Conservation (phyloP, 257 asterid genomes). For the Gardenia jasminoides region DNA sequence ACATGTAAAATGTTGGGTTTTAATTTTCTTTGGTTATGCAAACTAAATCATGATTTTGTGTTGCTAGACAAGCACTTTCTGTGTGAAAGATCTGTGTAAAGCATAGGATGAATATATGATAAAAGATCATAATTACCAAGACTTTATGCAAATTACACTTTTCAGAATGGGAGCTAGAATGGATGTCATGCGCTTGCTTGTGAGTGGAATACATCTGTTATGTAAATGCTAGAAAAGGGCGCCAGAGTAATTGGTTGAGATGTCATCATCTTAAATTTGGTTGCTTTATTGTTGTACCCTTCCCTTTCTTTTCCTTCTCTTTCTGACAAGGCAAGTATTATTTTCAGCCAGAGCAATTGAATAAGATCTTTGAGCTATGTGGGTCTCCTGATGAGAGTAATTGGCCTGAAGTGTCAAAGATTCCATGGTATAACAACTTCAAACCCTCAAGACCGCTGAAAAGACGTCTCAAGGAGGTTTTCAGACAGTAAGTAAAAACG, state of each 20-base stretch:
- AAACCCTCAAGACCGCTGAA: constrained; percentile 69
- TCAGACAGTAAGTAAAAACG: constrained; percentile 64
- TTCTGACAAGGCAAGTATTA: background rate
- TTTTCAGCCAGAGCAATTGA: constrained; percentile 76
- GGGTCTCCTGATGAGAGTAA: constrained; percentile 74
- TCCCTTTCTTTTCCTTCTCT: background rate
- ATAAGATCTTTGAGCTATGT: constrained; percentile 73
- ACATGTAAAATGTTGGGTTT: too few relatives aligned
- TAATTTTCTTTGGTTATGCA: too few relatives aligned
- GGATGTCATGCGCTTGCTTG: background rate
- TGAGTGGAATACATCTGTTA: background rate
- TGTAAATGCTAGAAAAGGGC: background rate
- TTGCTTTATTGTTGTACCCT: background rate
- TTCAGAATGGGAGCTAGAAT: background rate
- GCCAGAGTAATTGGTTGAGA: background rate
- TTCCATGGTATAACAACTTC: constrained; percentile 79
- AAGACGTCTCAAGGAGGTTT: constrained; percentile 78
- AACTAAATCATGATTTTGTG: too few relatives aligned
- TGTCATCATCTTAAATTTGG: background rate
- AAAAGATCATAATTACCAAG: background rate
- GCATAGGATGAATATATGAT: background rate
- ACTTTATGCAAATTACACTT: background rate
- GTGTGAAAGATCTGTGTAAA: background rate
- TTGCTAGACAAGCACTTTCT: too few relatives aligned
- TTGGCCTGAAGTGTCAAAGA: constrained; percentile 91